Base-by-base conservation (phyloP, 257 asterid species). In the Solanum okadae region DNA sequence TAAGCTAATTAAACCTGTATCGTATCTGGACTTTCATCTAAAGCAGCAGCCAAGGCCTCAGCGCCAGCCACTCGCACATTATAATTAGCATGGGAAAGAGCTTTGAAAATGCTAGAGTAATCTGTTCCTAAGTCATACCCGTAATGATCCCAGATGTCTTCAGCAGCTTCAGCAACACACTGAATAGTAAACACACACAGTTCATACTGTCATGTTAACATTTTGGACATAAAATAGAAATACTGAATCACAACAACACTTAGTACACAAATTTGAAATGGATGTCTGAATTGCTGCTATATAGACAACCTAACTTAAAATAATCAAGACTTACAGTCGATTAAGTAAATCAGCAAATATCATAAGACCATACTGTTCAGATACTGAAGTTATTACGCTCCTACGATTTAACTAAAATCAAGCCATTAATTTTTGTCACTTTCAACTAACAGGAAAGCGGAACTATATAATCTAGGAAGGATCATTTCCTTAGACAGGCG, bases 21-120 rank as follows among this genome's bases (percentile, higher is more conserved):
- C 10, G 98, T 91, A 87, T 96, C 99, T 70, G 99, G 99, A 27
- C 93, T 96, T 93, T 97, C 99, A 93, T 97, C 99, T 93, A 97
- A 91, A 88, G 98, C 99, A 61, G 99, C 98, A 68, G 98, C 98
- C 89, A 97, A 95, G 86, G 98, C 99, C 91, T 97, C 99, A 22
- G 99, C 96, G 18, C 99, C 98, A 90, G 99, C 98, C 67, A 94
- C 96, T 88, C 99, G 93, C 82, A 97, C 98, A 90, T 93, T 94
- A 89, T 94, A 94, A 91, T 96, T 94, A 89, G 91, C 93, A 91
- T 96, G 97, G 76, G 99, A 95, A 90, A 97, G 98, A 85, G 98
- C 98, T 88, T 89, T 89, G 87, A 95, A 93, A 65, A 97, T 96
- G 84, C 93, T 98, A 88, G 99, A 94, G 91, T 95, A 97, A 91